Evolutionary conservation across 2,329 filamentous ascomycete species (phyloP).

Genomic region (Tolypocladium tropicale): DNA sequence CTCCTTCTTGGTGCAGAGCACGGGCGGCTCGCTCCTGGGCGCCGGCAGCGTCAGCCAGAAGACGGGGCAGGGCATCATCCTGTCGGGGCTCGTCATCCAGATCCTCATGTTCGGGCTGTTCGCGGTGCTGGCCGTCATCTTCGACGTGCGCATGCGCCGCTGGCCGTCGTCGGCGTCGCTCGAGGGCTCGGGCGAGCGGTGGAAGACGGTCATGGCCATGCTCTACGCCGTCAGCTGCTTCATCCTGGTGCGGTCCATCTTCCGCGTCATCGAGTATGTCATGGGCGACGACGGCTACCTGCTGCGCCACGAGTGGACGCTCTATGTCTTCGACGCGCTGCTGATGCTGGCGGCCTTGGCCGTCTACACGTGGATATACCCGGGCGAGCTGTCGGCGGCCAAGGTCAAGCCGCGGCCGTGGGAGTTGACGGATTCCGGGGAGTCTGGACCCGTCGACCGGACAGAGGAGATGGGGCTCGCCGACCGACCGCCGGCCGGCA

Average conservation of each 20-base stretch:
- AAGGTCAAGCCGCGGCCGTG: not conserved
- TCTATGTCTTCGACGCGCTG: conserved; percentile 31
- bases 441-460: not conserved
- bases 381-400: conserved; percentile 3
- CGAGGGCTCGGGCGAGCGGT: conserved; percentile 11
- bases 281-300: conserved; percentile 29
- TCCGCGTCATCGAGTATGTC: conserved; percentile 37
- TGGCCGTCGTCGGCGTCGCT: conserved; percentile 8
- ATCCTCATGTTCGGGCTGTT: conserved; percentile 48
- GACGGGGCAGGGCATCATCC: conserved; percentile 40
- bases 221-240: conserved; percentile 26
- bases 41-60: conserved; percentile 8
- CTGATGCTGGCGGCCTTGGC: conserved; percentile 12
- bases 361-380: conserved; percentile 11
- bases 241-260: conserved; percentile 33
- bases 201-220: conserved; percentile 23
- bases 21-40: conserved; percentile 28
- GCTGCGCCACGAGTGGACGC: conserved; percentile 27
- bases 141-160: conserved; percentile 28
- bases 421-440: conserved; percentile 1
- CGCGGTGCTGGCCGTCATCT: conserved; percentile 33
- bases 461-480: conserved; percentile 1
- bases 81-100: conserved; percentile 46
- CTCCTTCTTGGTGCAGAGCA: conserved; percentile 39
- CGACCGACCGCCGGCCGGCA: not conserved